Conservation (phyloP, 1,284 basidiomycete species). For the Malassezia psittaci region DNA sequence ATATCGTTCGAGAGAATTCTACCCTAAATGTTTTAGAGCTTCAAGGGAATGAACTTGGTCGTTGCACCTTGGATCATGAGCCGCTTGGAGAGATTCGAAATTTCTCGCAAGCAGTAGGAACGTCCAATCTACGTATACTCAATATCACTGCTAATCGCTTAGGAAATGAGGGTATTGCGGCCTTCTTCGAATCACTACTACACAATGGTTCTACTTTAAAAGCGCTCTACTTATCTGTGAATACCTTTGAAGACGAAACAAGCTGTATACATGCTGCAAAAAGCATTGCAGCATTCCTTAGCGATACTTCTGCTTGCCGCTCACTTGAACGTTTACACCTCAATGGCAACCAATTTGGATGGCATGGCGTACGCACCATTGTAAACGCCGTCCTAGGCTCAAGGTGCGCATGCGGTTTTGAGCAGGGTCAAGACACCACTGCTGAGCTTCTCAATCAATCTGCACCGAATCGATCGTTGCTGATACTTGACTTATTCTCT, state of each 20-base stretch:
- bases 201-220: slow-evolving; percentile 7
- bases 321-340: slow-evolving; percentile 6
- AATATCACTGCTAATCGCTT: slow-evolving; percentile 13
- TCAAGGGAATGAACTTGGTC: slow-evolving; percentile 10
- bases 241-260: not conserved
- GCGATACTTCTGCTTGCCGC: slow-evolving; percentile 4
- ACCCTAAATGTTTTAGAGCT: slow-evolving; percentile 11
- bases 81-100: not conserved
- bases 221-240: slow-evolving; percentile 6
- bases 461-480: slow-evolving; percentile 9
- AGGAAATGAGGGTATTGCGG: slow-evolving; percentile 5
- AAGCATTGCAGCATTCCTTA: slow-evolving; percentile 14
- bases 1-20: not conserved
- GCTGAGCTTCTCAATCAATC: not conserved
- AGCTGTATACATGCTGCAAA: not conserved
- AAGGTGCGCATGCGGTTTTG: slow-evolving; percentile 7
- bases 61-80: not conserved
- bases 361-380: slow-evolving; percentile 14
- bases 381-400: slow-evolving; percentile 13
- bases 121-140: slow-evolving; percentile 4
- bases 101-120: slow-evolving; percentile 6
- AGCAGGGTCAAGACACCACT: not conserved
- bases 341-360: slow-evolving; percentile 14
- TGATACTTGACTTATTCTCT: slow-evolving; percentile 15
- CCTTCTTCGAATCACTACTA: slow-evolving; percentile 10